Conservation (phyloP, 805 yeast genomes). For the Schizosaccharomyces cryophilus region DNA sequence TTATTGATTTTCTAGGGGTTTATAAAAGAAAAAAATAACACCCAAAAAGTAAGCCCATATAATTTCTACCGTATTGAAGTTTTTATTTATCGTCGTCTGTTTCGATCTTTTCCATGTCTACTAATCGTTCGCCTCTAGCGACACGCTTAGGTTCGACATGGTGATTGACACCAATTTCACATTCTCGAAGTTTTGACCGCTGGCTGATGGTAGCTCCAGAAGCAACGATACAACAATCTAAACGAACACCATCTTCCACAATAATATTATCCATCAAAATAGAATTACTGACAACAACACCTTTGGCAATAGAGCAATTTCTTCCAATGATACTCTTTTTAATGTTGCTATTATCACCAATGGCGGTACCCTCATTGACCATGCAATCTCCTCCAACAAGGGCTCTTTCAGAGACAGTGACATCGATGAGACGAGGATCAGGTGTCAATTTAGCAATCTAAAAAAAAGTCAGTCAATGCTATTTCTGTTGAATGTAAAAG, state of each 20-base stretch:
- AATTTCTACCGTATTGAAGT: not conserved
- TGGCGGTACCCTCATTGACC: constrained; percentile 38
- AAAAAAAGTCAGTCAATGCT: not conserved
- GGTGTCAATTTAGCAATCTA: constrained; percentile 6
- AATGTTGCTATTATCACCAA: constrained; percentile 68
- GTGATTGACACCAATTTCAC: constrained; percentile 1
- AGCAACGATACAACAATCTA: not conserved
- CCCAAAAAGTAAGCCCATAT: no score
- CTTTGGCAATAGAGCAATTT: constrained; percentile 53
- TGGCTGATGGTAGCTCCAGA: not conserved
- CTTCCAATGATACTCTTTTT: constrained; percentile 65
- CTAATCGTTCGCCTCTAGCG: not conserved
- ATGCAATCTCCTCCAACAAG: constrained; percentile 71
- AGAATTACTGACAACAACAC: constrained; percentile 73
- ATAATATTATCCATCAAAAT: constrained; percentile 45
- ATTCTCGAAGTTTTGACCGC: not conserved
- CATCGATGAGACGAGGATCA: constrained; percentile 9
- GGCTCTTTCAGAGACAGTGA: constrained; percentile 19
- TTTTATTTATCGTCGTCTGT: not conserved
- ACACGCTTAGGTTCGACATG: not conserved
- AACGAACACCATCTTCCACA: constrained; percentile 30
- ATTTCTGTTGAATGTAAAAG: not conserved
- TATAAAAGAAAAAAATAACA: no score
- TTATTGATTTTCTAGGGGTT: no score
- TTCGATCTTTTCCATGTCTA: not conserved